Base-by-base conservation (phyloP, 441 rosid species). In the Gossypium davidsonii region DNA sequence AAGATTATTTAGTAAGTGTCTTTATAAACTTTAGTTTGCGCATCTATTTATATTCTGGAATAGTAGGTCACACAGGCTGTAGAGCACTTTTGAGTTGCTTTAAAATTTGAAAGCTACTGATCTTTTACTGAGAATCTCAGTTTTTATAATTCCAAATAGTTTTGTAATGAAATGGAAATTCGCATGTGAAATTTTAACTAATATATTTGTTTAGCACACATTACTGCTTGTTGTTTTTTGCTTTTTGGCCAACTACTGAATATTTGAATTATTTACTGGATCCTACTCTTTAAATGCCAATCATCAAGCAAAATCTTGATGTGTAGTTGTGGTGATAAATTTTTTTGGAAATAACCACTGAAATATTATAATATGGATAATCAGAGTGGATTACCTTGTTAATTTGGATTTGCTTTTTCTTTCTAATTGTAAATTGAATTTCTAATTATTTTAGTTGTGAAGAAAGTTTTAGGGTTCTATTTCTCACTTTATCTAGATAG, bases 1-100 rank as follows among this genome's bases (percentile, higher is more conserved):
- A 18, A 9, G 34, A 44, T 65, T 20, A 18, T 21, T 4, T 37
- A 7, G 12, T 64, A 20, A 25, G 26, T 11, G 26, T 57, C 2
- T 57, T 57, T 12, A 26, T 59, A 59, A 59, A 18, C 34, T 44
- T 44, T 65, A n/a, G 23, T 20, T 65, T 65, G 14, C 21, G 18
- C 34, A 44, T 44, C 34, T 64, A 12, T 20, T 23, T 65, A 12
- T 37, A 9, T 37, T 62, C 39, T 62, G 25, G 67, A 62, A 62
- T 34, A 62, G 23, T 6, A 2, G 28, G 18, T 59, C 18, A 42
- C 28, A 64, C 44, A 37, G 28, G 46, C 17, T 18, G 9, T 17
- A 9, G 69, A 64, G 68, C 44, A 15, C 2, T 26, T 48, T 52
- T 68, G 21, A 68, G 25, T 68, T 68, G n/a, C 46, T 49, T 68